Evolutionary conservation across 1,139 yeast species (phyloP), one percentile per base, ranked within the genome.

Genomic region (Hansenula sp.): DNA sequence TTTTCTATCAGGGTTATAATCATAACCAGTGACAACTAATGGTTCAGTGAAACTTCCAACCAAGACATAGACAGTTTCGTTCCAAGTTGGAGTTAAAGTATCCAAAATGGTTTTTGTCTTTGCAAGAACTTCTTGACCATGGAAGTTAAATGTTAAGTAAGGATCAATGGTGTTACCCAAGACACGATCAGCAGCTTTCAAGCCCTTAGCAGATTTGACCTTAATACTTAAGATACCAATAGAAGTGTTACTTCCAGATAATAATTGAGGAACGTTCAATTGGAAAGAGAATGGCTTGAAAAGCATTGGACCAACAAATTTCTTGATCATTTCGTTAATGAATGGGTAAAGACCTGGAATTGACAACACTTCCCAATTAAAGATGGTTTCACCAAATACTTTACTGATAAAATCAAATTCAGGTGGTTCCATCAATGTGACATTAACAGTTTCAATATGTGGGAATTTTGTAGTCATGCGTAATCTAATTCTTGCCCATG

Each of bases 381-480:
- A 82, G 22, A 82, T 67, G 26, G 84, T 69, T 51, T 90, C 92
- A 48, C 96, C 95, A 42, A 85, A 66, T 17, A 78, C 45, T 51
- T 75, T 82, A 37, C 86, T 72, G 43, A 78, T 76, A 60, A 89
- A 92, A 62, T 92, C 98, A 61, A 89, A 79, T 48, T 79, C 73
- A 17, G 97, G 97, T 29, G 95, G 82, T 46, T 87, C 92, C 61
- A 89, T 66, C 52, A 92, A 68, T 19, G 95, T 81, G 27, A 90
- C 77, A 57, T 86, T 92, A 18, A 89, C 80, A 2, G 96, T 89
- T 62, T 92, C 95, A 47, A 92, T 70, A 62, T 92, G 97, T 5
- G 98, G 98, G 65, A 85, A 89, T 6, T 88, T 73, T 3, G 88
- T 63, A 83, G 87, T 90, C 82, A 92, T 80, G 70, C 92, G 84